Conservation (phyloP, 1,139 yeast genomes). For the Protomyces inundatus region DNA sequence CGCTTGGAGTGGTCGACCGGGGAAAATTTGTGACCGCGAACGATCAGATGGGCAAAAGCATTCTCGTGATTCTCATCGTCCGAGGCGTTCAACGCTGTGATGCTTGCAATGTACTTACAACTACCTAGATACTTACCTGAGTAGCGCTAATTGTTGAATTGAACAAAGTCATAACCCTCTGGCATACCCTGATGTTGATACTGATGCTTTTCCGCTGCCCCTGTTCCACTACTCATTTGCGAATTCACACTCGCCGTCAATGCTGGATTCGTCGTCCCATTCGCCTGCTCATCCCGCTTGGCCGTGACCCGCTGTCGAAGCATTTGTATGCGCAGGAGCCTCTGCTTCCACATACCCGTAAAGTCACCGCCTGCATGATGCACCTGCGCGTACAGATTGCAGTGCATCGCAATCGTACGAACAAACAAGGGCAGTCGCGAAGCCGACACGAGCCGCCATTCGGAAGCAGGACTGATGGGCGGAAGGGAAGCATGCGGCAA, state of each 20-base stretch:
- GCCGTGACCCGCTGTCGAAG: constrained; percentile 1
- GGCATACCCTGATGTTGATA: background rate
- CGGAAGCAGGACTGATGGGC: constrained; percentile 10
- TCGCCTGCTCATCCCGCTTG: background rate
- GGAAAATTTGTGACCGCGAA: too few relatives aligned
- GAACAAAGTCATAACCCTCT: background rate
- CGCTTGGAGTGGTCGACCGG: too few relatives aligned
- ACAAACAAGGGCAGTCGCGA: constrained; percentile 11
- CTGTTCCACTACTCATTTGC: background rate
- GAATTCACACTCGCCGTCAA: background rate
- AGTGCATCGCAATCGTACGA: constrained; percentile 15
- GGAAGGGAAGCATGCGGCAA: constrained; percentile 6
- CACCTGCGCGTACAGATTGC: constrained; percentile 19
- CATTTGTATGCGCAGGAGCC: constrained; percentile 9
- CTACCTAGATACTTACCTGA: too few relatives aligned
- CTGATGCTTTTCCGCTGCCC: background rate
- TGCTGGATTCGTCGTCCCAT: background rate
- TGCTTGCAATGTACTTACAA: too few relatives aligned
- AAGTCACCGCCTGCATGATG: constrained; percentile 19
- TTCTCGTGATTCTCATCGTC: too few relatives aligned
- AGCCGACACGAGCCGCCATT: constrained; percentile 18
- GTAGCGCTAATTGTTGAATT: background rate
- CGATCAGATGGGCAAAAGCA: too few relatives aligned
- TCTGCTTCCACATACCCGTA: constrained; percentile 21
- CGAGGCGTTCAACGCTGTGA: too few relatives aligned